Evolutionary conservation across 1,139 yeast species (phyloP), one percentile per base, ranked within the genome.

Genomic region (Magnusiomyces magnusii): DNA sequence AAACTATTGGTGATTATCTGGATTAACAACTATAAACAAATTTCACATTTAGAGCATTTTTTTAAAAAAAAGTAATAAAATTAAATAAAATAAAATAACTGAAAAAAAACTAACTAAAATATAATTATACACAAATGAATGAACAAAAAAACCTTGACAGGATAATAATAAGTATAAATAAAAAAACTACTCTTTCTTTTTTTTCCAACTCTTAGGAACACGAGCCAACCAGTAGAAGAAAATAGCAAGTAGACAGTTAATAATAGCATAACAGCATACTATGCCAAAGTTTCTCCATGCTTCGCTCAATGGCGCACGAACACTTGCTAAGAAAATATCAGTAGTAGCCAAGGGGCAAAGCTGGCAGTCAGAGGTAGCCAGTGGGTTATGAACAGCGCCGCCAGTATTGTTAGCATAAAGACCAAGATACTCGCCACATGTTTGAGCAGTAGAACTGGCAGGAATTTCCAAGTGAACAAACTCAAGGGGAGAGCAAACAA

Each of bases 141-240:
- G n/a, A n/a, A n/a, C n/a, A n/a, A n/a, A n/a, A n/a, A n/a, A n/a
- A n/a, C n/a, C n/a, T n/a, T n/a, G n/a, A n/a, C n/a, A n/a, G n/a
- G n/a, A n/a, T n/a, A 34, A 15, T 34, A 19, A 34, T n/a, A 51
- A 51, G 36, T 7, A 13, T 19, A 36, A 7, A 50, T 19, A 27
- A 3, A 19, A 50, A 50, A 50, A 28, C 25, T 41, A 41, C 23
- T 41, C 49, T 13, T 39, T 42, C 36, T 53, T 53, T 24, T 53
- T 53, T 27, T 42, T 53, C 42, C 42, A 44, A 17, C 19, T 44
- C 51, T 53, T 53, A 51, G 95, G 95, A 60, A 87, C 95, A 76
- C 96, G 83, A n/a, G 83, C 82, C 56, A 86, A 71, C 85, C 88
- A 88, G 74, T 87, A 88, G 59, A 87, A 73, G 68, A 79, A 70